Evolutionary conservation across 202 grass and related monocot species (phyloP), one percentile per base, ranked within the genome.

Genomic region (Zoysia matrella): DNA sequence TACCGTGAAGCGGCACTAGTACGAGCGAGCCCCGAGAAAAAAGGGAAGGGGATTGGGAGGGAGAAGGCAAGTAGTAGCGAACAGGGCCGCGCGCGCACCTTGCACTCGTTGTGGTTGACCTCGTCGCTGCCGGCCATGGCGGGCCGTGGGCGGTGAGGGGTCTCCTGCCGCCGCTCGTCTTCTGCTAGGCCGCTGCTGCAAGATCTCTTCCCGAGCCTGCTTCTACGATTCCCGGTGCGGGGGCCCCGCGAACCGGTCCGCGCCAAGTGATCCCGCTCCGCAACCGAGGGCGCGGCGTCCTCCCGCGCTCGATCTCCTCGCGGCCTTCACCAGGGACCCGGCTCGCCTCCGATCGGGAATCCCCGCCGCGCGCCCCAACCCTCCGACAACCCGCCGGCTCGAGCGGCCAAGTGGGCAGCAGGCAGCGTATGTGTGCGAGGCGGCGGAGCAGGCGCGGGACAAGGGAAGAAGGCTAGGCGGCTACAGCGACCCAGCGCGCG

Each of bases 111-210:
- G 30, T 36, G 89, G 96, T 99, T 99, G 66, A 99, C 96, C 85
- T 99, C 96, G 85, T 99, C 94, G 83, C 93, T 95, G 75, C 96
- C 96, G 63, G 96, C 96, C 96, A 99, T 99, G 89, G 81, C 67
- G 78, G 50, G 4, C 55, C 52, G 13, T 0, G 49, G 5, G 4
- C 68, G 41, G 49, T n/a, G 15, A 39, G 50, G 15, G 36, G 15
- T 1, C 3, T 0, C 10, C 8, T 4, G 15, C 43, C 39, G 42
- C 71, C 70, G 60, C 60, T 47, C 11, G 60, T 60, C 30, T 51
- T 9, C 30, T 22, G 57, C 57, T 52, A 2, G 15, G 50, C 18
- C 8, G 39, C 48, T 12, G 42, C 71, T 6, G 18, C 79, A 80
- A 45, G 84, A 83, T 61, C 69, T 64, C 63, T 42, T 43, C 13